Evolutionary conservation across 768 basidiomycete species (phyloP), one percentile per base, ranked within the genome.

Genomic region (Lactifluus pinguis): DNA sequence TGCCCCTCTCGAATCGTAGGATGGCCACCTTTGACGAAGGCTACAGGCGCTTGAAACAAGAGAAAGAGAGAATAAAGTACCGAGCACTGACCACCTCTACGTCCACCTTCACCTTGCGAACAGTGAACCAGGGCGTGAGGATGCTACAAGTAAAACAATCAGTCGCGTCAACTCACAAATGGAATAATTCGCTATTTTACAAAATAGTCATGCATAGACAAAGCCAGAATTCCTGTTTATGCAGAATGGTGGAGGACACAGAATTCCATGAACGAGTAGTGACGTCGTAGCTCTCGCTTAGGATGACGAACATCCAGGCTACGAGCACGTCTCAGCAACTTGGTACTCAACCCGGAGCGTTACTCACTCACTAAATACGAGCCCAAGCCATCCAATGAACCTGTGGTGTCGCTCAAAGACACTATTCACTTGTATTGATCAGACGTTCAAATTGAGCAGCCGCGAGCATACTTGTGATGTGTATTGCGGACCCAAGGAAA

Each of bases 401-500:
- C 89, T 82, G 69, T 91, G 88, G 64, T 87, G 83, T 54, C 87
- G 81, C 70, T 91, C 88, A 65, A 91, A 91, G 19, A 89, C 80
- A 68, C 86, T 89, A 61, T 39, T 17, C 41, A 59, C 9, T 10
- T 49, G 19, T 48, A 64, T 25, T 57, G 48, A 55, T 55, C 36
- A 39, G 32, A 56, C 50, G 13, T 29, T 7, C 38, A 30, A 49
- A 10, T 8, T 19, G 48, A 19, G 19, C 42, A 17, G 42, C 15
- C 42, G 14, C 25, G 49, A 62, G 72, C 81, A 67, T 69, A 88
- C 87, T 89, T 89, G 76, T 90, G 88, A 65, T 89, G 85, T 11
- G 81, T 83, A 66, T 89, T 89, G 64, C 89, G 79, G 49, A 91
- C 80, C 86, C 87, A 89, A 32, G 88, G 89, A 69, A 89, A 79